These are phyloP conservation scores for Clonostachys byssicola DNA, from an alignment of 2,329 filamentous ascomycete genomes.

Conservation along the genomic window DNA sequence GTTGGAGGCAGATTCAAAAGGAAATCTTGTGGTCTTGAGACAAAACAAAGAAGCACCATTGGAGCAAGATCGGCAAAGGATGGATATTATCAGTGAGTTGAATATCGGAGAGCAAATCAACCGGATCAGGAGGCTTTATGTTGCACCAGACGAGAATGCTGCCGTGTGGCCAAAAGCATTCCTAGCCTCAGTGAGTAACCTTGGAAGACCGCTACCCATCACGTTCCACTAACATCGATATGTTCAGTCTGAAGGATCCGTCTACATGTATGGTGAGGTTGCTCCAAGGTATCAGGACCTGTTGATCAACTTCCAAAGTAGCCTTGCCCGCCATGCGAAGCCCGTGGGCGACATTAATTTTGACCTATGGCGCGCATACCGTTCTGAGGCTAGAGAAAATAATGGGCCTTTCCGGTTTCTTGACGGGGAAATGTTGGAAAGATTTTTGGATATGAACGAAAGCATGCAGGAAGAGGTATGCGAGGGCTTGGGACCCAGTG, in stretches of 20 bases:
- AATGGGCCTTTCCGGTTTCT: slow-evolving; percentile 83
- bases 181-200: slow-evolving; percentile 70
- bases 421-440: slow-evolving; percentile 86
- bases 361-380: slow-evolving; percentile 76
- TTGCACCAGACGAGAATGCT: slow-evolving; percentile 59
- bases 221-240: not conserved
- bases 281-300: slow-evolving; percentile 69
- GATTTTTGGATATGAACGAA: slow-evolving; percentile 70
- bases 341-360: slow-evolving; percentile 74
- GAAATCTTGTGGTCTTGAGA: slow-evolving; percentile 79
- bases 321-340: slow-evolving; percentile 61
- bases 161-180: slow-evolving; percentile 80
- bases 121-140: slow-evolving; percentile 70
- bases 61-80: slow-evolving; percentile 63
- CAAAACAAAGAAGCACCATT: slow-evolving; percentile 70
- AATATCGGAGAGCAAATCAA: slow-evolving; percentile 93
- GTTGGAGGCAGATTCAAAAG: slow-evolving; percentile 80
- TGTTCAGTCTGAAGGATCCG: slow-evolving; percentile 75
- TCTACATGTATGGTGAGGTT: slow-evolving; percentile 87
- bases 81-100: slow-evolving; percentile 77
- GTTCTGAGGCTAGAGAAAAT: slow-evolving; percentile 66
- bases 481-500: slow-evolving; percentile 51
- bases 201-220: slow-evolving; percentile 6
- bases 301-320: slow-evolving; percentile 75
- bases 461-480: slow-evolving; percentile 48